Evolutionary conservation across 371 early-diverging fungal genomes (phyloP).

Genomic region (Actinomortierella wolfii): DNA sequence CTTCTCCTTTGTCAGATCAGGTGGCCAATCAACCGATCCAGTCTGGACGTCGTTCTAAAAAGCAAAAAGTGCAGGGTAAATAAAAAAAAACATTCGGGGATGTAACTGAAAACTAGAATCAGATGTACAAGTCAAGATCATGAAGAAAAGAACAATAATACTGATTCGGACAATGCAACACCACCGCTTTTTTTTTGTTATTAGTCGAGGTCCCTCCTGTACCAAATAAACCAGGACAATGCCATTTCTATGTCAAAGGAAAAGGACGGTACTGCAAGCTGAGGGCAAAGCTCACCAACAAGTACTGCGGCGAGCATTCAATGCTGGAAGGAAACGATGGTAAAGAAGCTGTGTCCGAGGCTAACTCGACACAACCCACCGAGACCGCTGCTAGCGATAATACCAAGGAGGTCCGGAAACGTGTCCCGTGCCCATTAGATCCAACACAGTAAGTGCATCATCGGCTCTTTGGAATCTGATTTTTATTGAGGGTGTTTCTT

Average conservation of each 20-base stretch:
- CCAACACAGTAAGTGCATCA: constrained; percentile 67
- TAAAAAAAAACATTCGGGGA: no score
- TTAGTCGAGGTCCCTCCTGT: constrained; percentile 30
- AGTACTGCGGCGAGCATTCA: constrained; percentile 82
- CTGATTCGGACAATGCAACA: no score
- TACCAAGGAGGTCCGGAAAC: constrained; percentile 26
- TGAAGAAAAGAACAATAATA: background rate
- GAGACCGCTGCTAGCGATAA: background rate
- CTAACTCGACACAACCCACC: background rate
- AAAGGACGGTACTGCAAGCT: constrained; percentile 71
- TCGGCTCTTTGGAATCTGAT: background rate
- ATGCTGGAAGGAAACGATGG: constrained; percentile 36
- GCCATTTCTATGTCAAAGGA: constrained; percentile 48
- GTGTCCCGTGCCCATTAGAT: constrained; percentile 85
- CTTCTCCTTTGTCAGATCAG: no score
- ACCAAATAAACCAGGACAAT: constrained; percentile 48
- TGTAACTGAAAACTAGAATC: background rate
- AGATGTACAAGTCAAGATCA: background rate
- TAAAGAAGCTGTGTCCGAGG: constrained; percentile 1
- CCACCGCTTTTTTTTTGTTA: no score
- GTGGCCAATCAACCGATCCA: constrained; percentile 6
- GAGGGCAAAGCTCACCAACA: constrained; percentile 56
- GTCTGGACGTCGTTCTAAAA: constrained; percentile 33
- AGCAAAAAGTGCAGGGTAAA: constrained; percentile 39
- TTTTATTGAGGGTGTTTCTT: background rate